These are phyloP conservation scores for Bruguiera sexangula DNA, from an alignment of 345 rosid species.

Conservation along the genomic window DNA sequence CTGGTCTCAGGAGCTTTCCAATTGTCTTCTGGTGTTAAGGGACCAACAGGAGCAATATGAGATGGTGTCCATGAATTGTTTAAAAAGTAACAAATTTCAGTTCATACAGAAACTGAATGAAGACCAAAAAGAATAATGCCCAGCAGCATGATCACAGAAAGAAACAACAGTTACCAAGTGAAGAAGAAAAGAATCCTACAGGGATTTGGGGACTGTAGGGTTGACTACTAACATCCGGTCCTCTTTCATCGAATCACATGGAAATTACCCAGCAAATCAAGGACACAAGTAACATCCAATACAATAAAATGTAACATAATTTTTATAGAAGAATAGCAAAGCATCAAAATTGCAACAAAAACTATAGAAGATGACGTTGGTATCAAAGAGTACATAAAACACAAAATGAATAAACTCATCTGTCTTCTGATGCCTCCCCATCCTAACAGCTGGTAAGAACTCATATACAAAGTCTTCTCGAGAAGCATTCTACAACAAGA, in stretches of 20 bases:
- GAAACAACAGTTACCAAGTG: neutral
- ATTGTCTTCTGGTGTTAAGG: constrained; percentile 6
- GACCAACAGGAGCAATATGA: neutral
- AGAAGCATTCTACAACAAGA: no score
- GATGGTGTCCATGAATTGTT: no score
- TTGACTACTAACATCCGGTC: neutral
- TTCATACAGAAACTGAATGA: no score
- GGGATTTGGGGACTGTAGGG: neutral
- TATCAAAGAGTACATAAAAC: no score
- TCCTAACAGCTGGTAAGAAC: no score
- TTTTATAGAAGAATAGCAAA: neutral
- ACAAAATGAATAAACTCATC: no score
- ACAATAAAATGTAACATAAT: neutral
- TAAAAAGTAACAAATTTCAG: no score
- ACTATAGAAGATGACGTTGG: neutral
- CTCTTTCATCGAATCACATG: neutral
- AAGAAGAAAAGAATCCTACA: neutral
- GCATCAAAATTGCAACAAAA: neutral
- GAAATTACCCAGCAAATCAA: neutral
- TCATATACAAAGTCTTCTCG: no score
- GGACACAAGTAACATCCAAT: neutral
- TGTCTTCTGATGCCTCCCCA: no score
- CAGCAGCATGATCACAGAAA: no score
- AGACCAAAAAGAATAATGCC: no score
- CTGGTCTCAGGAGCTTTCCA: neutral